Evolutionary conservation across 164 flowering plant genomes (phyloP), one percentile per base, ranked within the genome.

Genomic region (Amborella trichopoda): DNA sequence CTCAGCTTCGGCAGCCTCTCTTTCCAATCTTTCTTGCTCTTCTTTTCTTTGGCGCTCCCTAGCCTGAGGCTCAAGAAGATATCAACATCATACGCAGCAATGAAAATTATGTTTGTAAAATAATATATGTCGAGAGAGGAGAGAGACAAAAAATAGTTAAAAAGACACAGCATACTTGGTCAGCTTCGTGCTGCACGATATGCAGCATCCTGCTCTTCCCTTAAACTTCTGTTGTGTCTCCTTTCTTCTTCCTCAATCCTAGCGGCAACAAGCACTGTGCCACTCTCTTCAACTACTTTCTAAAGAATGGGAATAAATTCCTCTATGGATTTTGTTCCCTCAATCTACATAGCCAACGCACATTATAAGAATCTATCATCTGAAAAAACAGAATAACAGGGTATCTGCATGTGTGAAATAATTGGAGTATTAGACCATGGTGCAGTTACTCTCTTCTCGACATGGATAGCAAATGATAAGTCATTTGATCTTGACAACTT

Each of bases 161-260:
- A 25, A 19, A 38, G 54, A 56, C n/a, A n/a, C n/a, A 40, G 33
- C 52, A 25, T 71, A 87, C 99, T 65, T 81, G 99, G 68, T 91
- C 99, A 60, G 95, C 96, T 74, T 87, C 96, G 95, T 16, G 99
- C 95, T 26, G 91, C 99, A 28, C 68, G 73, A 56, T 78, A 91
- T 12, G 99, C 99, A 55, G 95, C 96, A 78, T 91, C 99, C 62
- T 91, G 99, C 67, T 91, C 99, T 71, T 91, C 99, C 65, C 99
- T 74, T 60, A 91, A 67, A 0, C 84, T 79, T 43, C 69, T 48
- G 55, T 72, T 88, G 52, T 40, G 84, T 60, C 86, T 82, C 66
- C 96, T 77, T 71, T 91, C 96, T 70, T 91, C 99, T 49, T 93
- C 91, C 37, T 91, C 96, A 61, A 82, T 68, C 61, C 99, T 72